Evolutionary conservation across 1,284 basidiomycete species (phyloP).

Genomic region (Pisolithus thermaeus): DNA sequence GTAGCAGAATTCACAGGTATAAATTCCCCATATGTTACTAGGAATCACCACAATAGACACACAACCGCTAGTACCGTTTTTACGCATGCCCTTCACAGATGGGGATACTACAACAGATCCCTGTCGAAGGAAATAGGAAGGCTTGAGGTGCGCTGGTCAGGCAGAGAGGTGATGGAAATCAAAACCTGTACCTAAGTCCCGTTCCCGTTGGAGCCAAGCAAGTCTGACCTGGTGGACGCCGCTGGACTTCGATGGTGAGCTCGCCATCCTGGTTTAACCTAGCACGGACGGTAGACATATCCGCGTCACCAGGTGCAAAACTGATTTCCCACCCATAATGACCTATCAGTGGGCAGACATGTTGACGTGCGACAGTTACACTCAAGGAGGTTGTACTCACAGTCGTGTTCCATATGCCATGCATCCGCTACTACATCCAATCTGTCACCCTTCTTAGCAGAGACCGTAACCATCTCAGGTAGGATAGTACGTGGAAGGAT

Average conservation of each 20-base stretch:
- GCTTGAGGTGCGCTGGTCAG: neutral
- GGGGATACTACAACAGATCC: neutral
- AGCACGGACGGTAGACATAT: conserved; percentile 44
- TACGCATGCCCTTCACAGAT: neutral
- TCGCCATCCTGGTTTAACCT: conserved; percentile 38
- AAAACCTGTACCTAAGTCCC: conserved; percentile 25
- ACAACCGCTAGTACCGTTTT: neutral
- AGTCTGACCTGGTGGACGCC: conserved; percentile 18
- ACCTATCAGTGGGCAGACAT: conserved; percentile 25
- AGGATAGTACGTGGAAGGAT: conserved; percentile 39
- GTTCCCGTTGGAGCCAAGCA: conserved; percentile 20
- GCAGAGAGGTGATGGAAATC: conserved; percentile 3
- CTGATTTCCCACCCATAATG: conserved; percentile 53
- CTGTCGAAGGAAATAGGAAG: neutral
- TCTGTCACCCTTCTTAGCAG: conserved; percentile 46
- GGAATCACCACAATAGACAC: neutral
- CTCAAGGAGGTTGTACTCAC: conserved; percentile 29
- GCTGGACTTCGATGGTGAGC: conserved; percentile 39
- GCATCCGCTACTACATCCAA: conserved; percentile 50
- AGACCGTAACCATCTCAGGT: conserved; percentile 53
- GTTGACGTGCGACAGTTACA: neutral
- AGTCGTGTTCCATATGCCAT: conserved; percentile 50
- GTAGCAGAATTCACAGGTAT: neutral
- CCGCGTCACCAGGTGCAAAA: conserved; percentile 42
- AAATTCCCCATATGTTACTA: neutral